Conservation (phyloP, 768 basidiomycete genomes). For the Lentinula sp. region DNA sequence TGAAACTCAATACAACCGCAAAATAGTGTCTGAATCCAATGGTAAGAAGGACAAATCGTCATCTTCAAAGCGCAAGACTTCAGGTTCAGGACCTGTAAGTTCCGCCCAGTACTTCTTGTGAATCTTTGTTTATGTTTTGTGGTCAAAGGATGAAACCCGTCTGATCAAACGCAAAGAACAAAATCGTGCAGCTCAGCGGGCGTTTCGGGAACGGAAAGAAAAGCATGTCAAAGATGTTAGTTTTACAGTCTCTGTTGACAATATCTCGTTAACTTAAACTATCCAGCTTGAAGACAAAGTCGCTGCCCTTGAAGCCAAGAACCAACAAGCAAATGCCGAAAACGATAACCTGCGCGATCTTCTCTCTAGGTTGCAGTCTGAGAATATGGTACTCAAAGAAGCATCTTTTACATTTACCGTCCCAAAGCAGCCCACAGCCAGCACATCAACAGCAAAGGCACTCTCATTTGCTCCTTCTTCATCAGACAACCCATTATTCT, state of each 20-base stretch:
- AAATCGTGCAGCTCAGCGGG: slow-evolving; percentile 94
- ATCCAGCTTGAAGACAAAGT: slow-evolving; percentile 86
- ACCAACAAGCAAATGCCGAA: slow-evolving; percentile 63
- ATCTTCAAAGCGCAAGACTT: slow-evolving; percentile 28
- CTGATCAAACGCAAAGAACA: slow-evolving; percentile 92
- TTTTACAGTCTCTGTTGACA: slow-evolving; percentile 13
- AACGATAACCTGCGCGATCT: slow-evolving; percentile 89
- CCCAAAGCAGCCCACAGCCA: slow-evolving; percentile 32
- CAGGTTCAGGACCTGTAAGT: slow-evolving; percentile 23
- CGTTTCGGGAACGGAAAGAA: slow-evolving; percentile 96
- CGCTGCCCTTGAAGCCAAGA: slow-evolving; percentile 78
- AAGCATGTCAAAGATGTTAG: slow-evolving; percentile 95
- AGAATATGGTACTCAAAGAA: slow-evolving; percentile 80
- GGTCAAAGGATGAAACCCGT: slow-evolving; percentile 59
- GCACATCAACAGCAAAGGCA: slow-evolving; percentile 18
- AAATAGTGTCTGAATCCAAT: slow-evolving; percentile 7
- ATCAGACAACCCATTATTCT: slow-evolving; percentile 18
- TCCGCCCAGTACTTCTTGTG: neutral
- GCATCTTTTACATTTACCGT: slow-evolving; percentile 79
- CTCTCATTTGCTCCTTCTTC: slow-evolving; percentile 19
- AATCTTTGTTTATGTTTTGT: slow-evolving; percentile 4
- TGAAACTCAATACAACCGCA: neutral
- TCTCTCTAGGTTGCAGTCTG: slow-evolving; percentile 75
- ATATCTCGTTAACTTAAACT: neutral
- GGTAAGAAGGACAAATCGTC: slow-evolving; percentile 13